Conservation (phyloP, 257 asterid genomes). For the Solanum peruvianum region DNA sequence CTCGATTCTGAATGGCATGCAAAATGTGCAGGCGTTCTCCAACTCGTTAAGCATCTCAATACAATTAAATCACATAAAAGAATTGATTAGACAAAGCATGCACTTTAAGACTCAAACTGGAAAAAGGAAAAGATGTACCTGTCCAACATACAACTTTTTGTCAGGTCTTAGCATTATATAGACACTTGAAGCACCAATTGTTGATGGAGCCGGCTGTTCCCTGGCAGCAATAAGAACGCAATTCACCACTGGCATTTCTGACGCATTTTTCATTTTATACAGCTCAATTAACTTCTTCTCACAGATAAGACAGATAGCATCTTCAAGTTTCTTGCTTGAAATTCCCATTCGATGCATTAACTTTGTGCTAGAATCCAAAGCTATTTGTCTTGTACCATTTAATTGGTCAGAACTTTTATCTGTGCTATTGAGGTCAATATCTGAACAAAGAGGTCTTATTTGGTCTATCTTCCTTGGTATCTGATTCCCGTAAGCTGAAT, state of each 20-base stretch:
- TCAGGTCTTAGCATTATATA: constrained; percentile 76
- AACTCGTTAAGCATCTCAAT: not conserved
- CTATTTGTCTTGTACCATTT: constrained; percentile 5
- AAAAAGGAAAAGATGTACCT: constrained; percentile 41
- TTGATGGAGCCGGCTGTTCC: constrained; percentile 96
- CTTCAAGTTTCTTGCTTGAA: constrained; percentile 42
- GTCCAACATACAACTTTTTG: constrained; percentile 62
- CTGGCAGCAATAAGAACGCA: constrained; percentile 54
- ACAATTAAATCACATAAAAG: not conserved
- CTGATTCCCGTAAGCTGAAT: constrained; percentile 37
- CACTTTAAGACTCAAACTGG: not conserved
- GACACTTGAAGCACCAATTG: constrained; percentile 76
- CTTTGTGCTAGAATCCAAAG: constrained; percentile 6
- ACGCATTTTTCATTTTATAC: constrained; percentile 15
- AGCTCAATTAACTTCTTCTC: constrained; percentile 22
- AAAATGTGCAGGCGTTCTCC: not conserved
- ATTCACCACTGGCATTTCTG: constrained; percentile 19
- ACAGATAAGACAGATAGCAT: constrained; percentile 34
- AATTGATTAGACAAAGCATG: not conserved
- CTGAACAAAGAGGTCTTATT: constrained; percentile 1
- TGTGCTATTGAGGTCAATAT: constrained; percentile 2
- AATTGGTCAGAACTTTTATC: constrained; percentile 4
- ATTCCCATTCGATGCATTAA: constrained; percentile 12
- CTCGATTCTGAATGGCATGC: not conserved
- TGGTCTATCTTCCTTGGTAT: not conserved